Percentiles rank a stretch among this genome's conserved stretches.
Conservation (phyloP, 2,329 filamentous ascomycete genomes). For the Sporothrix dimorphospora region DNA sequence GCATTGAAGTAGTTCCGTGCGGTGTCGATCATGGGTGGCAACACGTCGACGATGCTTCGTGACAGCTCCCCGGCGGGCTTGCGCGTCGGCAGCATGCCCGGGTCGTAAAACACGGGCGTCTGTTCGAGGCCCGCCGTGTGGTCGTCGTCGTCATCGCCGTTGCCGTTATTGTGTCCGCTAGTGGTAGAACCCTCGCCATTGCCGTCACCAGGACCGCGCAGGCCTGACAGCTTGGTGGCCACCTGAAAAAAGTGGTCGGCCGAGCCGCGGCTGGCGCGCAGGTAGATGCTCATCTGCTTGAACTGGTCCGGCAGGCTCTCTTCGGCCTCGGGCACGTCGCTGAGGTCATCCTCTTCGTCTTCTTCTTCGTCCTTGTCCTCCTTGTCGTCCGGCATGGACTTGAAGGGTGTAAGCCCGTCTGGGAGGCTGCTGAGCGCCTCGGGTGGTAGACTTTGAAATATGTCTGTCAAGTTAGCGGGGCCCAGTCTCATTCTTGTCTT, state of each 20-base stretch:
- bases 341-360: not conserved
- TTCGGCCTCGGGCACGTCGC: constrained; percentile 6
- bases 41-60: constrained; percentile 36
- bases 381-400: not conserved
- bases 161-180: constrained; percentile 17
- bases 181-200: not conserved
- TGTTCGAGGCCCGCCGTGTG: not conserved
- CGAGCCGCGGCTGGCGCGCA: constrained; percentile 40
- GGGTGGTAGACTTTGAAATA: constrained; percentile 23
- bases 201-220: not conserved
- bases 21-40: constrained; percentile 54
- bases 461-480: constrained; percentile 16
- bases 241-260: constrained; percentile 47
- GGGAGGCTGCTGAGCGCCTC: constrained; percentile 2
- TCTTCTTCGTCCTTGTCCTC: constrained; percentile 15
- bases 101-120: constrained; percentile 43
- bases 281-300: constrained; percentile 37
- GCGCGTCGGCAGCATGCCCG: constrained; percentile 42
- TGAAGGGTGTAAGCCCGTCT: not conserved
- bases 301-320: constrained; percentile 29
- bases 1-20: constrained; percentile 48
- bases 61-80: constrained; percentile 29
- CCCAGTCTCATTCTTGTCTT: too few relatives aligned
- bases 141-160: constrained; percentile 41
- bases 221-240: constrained; percentile 42